Conservation (phyloP, 2,329 filamentous ascomycete species). For the Colletotrichum sp. region DNA sequence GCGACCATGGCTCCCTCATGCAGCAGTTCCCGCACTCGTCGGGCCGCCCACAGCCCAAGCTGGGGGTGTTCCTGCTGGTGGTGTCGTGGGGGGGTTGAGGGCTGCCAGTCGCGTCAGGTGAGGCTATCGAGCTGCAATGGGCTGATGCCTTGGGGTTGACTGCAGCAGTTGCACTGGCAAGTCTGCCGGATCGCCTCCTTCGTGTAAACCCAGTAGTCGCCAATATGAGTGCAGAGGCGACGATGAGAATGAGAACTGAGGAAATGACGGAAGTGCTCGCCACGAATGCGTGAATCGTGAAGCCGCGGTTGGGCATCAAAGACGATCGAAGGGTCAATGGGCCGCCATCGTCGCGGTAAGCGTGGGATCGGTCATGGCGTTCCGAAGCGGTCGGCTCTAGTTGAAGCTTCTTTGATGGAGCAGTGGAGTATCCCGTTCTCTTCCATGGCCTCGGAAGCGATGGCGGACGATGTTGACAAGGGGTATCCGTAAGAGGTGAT, state of each 20-base stretch:
- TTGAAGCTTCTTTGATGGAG: background rate
- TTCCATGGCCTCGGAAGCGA: background rate
- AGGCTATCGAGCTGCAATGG: slow-evolving; percentile 11
- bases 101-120: slow-evolving; percentile 6
- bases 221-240: background rate
- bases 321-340: background rate
- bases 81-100: background rate
- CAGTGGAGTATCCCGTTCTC: background rate
- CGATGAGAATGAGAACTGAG: background rate
- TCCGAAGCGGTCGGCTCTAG: background rate
- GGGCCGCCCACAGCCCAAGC: slow-evolving; percentile 10
- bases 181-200: background rate
- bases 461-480: background rate
- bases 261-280: background rate
- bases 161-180: background rate
- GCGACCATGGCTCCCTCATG: background rate
- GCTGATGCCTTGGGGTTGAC: background rate
- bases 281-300: background rate
- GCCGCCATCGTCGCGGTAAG: background rate
- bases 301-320: slow-evolving; percentile 17
- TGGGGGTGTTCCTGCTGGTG: background rate
- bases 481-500: background rate
- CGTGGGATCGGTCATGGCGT: background rate
- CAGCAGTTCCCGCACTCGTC: slow-evolving; percentile 20
- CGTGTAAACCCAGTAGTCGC: background rate